These are phyloP conservation scores for Aspergillus vadensis DNA, from an alignment of 2,329 filamentous ascomycete species.

Conservation along the genomic window DNA sequence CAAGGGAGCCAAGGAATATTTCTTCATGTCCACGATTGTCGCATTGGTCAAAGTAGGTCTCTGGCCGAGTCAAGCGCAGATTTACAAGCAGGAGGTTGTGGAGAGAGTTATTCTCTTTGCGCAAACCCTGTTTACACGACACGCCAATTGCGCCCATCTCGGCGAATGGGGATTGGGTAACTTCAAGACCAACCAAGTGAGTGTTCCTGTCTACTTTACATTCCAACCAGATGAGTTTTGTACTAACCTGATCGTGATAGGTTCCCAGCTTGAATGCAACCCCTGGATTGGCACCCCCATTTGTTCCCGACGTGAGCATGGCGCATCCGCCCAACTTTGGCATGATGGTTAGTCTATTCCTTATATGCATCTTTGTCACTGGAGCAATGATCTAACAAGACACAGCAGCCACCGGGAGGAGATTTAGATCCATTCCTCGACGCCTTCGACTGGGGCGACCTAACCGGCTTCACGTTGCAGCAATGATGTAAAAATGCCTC, in stretches of 20 bases:
- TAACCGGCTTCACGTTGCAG: slow-evolving; percentile 32
- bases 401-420: slow-evolving; percentile 25
- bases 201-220: not conserved
- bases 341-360: slow-evolving; percentile 26
- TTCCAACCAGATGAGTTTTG: not conserved
- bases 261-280: slow-evolving; percentile 25
- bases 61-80: slow-evolving; percentile 35
- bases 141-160: slow-evolving; percentile 37
- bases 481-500: slow-evolving; percentile 9
- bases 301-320: slow-evolving; percentile 28
- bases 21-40: slow-evolving; percentile 41
- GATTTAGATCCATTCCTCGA: slow-evolving; percentile 39
- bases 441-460: slow-evolving; percentile 39
- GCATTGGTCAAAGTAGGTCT: slow-evolving; percentile 38
- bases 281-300: slow-evolving; percentile 25
- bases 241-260: slow-evolving; percentile 6
- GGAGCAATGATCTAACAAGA: slow-evolving; percentile 10
- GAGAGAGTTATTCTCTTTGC: slow-evolving; percentile 40
- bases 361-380: not conserved
- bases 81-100: slow-evolving; percentile 40
- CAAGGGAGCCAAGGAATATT: slow-evolving; percentile 44
- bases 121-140: slow-evolving; percentile 37
- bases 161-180: slow-evolving; percentile 32
- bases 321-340: slow-evolving; percentile 27
- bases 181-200: slow-evolving; percentile 35